Conservation (phyloP, 768 basidiomycete species). For the Leucosporidium scottii region DNA sequence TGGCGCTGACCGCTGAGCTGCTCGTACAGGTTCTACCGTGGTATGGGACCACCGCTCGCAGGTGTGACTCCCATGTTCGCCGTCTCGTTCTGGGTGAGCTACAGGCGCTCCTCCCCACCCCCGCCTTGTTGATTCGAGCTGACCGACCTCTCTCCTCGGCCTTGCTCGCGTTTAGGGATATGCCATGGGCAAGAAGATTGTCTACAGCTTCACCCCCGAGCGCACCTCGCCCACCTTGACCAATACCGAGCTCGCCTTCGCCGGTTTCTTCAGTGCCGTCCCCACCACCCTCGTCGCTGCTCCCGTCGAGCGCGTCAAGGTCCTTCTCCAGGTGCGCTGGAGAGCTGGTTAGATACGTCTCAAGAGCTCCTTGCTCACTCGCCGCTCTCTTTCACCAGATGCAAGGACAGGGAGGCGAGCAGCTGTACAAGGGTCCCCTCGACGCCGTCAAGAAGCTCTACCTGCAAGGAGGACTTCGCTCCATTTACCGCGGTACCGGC, state of each 20-base stretch:
- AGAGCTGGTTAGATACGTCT: too few species aligned
- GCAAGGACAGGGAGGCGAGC: slow-evolving; percentile 74
- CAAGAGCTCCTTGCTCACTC: slow-evolving; percentile 13
- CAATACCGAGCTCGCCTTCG: slow-evolving; percentile 72
- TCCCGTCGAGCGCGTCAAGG: slow-evolving; percentile 94
- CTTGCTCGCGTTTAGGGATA: slow-evolving; percentile 58
- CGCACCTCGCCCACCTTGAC: slow-evolving; percentile 59
- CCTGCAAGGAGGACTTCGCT: slow-evolving; percentile 81
- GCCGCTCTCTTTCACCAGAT: slow-evolving; percentile 48
- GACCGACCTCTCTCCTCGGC: slow-evolving; percentile 3
- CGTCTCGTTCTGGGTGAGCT: slow-evolving; percentile 88
- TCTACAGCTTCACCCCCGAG: slow-evolving; percentile 69
- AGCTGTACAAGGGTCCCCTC: slow-evolving; percentile 77
- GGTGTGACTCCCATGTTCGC: slow-evolving; percentile 94
- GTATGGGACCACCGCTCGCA: slow-evolving; percentile 41
- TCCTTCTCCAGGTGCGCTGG: slow-evolving; percentile 69
- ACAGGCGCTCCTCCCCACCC: background rate
- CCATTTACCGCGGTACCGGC: slow-evolving; percentile 83
- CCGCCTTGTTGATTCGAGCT: background rate
- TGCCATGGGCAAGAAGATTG: slow-evolving; percentile 81
- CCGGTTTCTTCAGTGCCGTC: slow-evolving; percentile 89
- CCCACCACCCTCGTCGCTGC: slow-evolving; percentile 89
- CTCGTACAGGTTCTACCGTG: slow-evolving; percentile 68
- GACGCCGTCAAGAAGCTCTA: slow-evolving; percentile 88
- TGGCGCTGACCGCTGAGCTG: background rate